These are phyloP conservation scores for Ogataea hybrid DNA, from an alignment of 1,139 yeast genomes.

Conservation along the genomic window DNA sequence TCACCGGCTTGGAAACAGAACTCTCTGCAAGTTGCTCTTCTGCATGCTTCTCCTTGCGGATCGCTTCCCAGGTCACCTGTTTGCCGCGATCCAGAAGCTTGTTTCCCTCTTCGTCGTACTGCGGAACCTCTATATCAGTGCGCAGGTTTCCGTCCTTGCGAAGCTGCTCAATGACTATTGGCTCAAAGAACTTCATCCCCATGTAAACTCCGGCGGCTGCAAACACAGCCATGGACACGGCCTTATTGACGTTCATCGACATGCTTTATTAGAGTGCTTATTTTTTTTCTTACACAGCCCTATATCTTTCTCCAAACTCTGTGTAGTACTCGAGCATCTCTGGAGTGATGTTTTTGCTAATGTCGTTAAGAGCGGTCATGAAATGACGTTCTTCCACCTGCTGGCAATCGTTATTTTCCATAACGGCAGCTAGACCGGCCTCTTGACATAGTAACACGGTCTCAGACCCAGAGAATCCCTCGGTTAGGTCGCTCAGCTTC, in stretches of 20 bases:
- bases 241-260: slow-evolving; percentile 16
- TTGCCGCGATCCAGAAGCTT: slow-evolving; percentile 26
- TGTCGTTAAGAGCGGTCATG: slow-evolving; percentile 60
- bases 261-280: slow-evolving; percentile 5
- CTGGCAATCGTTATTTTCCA: slow-evolving; percentile 62
- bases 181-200: slow-evolving; percentile 70
- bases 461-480: slow-evolving; percentile 97
- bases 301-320: slow-evolving; percentile 49
- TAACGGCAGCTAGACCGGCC: slow-evolving; percentile 87
- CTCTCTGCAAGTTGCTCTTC: slow-evolving; percentile 1
- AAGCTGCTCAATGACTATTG: slow-evolving; percentile 66
- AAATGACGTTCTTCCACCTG: slow-evolving; percentile 65
- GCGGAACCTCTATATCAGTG: slow-evolving; percentile 52
- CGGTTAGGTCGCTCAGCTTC: slow-evolving; percentile 62
- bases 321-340: slow-evolving; percentile 80
- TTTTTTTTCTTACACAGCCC: slow-evolving; percentile 15
- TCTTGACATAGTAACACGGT: slow-evolving; percentile 90
- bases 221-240: slow-evolving; percentile 23
- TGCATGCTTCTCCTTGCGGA: slow-evolving; percentile 20
- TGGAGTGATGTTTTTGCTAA: slow-evolving; percentile 74
- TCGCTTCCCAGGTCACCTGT: slow-evolving; percentile 19
- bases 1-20: not conserved
- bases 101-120: slow-evolving; percentile 42
- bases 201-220: slow-evolving; percentile 36
- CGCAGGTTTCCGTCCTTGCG: slow-evolving; percentile 67